These are phyloP conservation scores for Perkinsus olseni DNA, from an alignment of 169 alveolate species.

Conservation along the genomic window DNA sequence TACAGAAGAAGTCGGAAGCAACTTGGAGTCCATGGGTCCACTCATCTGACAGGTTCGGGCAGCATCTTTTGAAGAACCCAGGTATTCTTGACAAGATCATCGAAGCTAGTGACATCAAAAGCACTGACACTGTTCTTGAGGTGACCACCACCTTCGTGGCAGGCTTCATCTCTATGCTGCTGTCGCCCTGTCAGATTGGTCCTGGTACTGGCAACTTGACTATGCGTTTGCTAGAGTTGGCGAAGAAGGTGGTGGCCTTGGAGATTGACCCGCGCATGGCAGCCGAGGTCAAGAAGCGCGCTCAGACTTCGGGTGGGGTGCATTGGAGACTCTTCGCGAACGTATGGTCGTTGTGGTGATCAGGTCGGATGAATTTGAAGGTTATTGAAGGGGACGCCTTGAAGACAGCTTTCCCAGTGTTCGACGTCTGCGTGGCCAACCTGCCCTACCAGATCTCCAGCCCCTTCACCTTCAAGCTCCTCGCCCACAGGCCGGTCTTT, in stretches of 20 bases:
- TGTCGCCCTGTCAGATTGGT: slow-evolving; percentile 6
- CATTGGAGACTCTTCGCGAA: not conserved
- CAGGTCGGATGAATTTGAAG: slow-evolving; percentile 70
- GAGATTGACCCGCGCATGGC: slow-evolving; percentile 99
- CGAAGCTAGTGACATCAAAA: slow-evolving; percentile 89
- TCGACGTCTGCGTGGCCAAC: slow-evolving; percentile 97
- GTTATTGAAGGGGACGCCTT: slow-evolving; percentile 89
- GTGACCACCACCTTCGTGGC: slow-evolving; percentile 88
- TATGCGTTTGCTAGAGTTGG: slow-evolving; percentile 82
- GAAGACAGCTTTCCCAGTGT: slow-evolving; percentile 82
- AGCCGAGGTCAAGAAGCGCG: slow-evolving; percentile 94
- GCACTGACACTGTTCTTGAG: slow-evolving; percentile 94
- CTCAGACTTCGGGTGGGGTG: slow-evolving; percentile 26
- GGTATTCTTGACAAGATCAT: slow-evolving; percentile 89
- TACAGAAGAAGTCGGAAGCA: not conserved
- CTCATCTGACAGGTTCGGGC: slow-evolving; percentile 87
- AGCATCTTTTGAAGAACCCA: slow-evolving; percentile 95
- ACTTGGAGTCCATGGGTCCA: not conserved
- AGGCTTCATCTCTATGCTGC: not conserved
- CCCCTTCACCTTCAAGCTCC: slow-evolving; percentile 92
- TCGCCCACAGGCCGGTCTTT: slow-evolving; percentile 91
- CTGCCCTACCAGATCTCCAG: slow-evolving; percentile 98
- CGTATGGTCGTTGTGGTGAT: not conserved
- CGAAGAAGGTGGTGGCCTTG: slow-evolving; percentile 92
- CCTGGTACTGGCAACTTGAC: slow-evolving; percentile 93